A percentile compares a stretch with the other conserved stretches of the same genome.
phyloP scores from a whole-genome alignment of 768 basidiomycete species.

The Naganishia vaughanmartiniae region DNA sequence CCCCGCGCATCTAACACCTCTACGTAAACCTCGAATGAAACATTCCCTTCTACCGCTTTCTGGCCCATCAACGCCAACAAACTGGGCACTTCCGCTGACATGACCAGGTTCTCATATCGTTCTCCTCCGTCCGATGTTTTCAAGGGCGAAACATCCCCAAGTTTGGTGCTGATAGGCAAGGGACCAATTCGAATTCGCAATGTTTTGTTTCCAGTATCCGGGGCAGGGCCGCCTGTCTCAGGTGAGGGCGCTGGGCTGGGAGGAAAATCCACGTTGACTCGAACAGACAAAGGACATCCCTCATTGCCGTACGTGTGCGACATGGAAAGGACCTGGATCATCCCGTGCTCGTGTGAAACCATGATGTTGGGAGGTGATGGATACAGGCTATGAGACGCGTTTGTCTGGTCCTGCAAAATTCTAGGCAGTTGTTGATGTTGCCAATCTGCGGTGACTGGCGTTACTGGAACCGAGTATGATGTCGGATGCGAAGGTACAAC shows the following conservation, averaged over 20 bases:
- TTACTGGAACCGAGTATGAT: constrained; percentile 18
- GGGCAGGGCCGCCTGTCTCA: background rate
- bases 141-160: constrained; percentile 12
- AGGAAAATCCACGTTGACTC: constrained; percentile 18
- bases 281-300: constrained; percentile 15
- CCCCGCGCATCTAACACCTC: constrained; percentile 19
- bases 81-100: constrained; percentile 23
- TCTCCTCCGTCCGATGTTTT: constrained; percentile 21
- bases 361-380: constrained; percentile 9
- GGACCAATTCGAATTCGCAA: constrained; percentile 13
- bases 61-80: constrained; percentile 11
- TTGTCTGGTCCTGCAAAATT: background rate
- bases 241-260: constrained; percentile 17
- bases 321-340: constrained; percentile 20
- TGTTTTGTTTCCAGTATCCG: constrained; percentile 15
- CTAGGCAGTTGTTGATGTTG: background rate
- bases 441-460: constrained; percentile 2
- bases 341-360: constrained; percentile 2
- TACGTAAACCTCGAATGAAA: constrained; percentile 15
- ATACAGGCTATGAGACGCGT: constrained; percentile 3
- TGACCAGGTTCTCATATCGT: constrained; percentile 23
- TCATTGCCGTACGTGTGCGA: constrained; percentile 17
- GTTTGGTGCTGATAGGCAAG: constrained; percentile 15
- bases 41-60: constrained; percentile 17
- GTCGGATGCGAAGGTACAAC: constrained; percentile 1